Evolutionary conservation across 2,329 filamentous ascomycete genomes (phyloP), one percentile per base, ranked within the genome.

Genomic region (Alternaria burnsii): DNA sequence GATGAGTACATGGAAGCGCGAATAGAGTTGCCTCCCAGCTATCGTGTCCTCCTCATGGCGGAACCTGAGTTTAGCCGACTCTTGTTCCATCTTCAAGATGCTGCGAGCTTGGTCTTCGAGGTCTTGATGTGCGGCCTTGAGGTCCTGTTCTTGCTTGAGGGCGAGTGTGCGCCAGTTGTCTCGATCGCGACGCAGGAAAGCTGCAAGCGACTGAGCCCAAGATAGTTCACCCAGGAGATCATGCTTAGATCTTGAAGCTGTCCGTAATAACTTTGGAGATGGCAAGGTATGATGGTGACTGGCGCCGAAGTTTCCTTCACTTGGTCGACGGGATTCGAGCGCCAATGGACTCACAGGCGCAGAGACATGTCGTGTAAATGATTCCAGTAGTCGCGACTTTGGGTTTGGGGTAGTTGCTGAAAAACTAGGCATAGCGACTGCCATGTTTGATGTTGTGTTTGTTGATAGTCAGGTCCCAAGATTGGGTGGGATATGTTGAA

Each of bases 281-380:
- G 34, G 42, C 4, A 46, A 11, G 12, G 46, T 26, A 46, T 26
- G 47, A 11, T 43, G 14, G 36, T 53, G 16, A 32, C 18, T 52
- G 22, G 10, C 5, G 20, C 12, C 20, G 12, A 20, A 4, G 12
- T 9, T 46, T 52, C 22, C 40, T n/a, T 58, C 26, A 32, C 28
- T 30, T 24, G 26, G 28, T 26, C 20, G 16, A 38, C 48, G 16
- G 12, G 11, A 38, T 52, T 20, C 48, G 3, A 52, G 32, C 1
- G 30, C 16, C n/a, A 18, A n/a, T 22, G 34, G 26, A 26, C 46
- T 54, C 41, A 34, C 52, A 2, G 59, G 57, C 6, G 59, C 59
- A 6, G 62, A 65, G n/a, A 36, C 54, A 53, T 61, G 62, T 28
- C 57, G 57, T 14, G 40, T 36, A 4, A 65, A 46, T 26, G 56